Conservation (phyloP, 495 filamentous ascomycete genomes). For the Xylaria cubensis region DNA sequence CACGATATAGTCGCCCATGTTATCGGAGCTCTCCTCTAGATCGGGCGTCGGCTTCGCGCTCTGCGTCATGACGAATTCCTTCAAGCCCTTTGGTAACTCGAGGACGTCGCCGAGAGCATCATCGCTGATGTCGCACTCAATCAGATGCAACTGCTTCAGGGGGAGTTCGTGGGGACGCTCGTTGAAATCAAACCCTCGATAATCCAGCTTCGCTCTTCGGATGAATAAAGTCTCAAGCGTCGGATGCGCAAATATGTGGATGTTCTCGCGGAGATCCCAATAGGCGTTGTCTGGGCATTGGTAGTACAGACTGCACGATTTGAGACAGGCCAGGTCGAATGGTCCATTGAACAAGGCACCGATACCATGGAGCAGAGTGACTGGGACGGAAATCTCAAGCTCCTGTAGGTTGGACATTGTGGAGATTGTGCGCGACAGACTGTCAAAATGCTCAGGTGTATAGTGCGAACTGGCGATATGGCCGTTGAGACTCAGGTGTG, state of each 20-base stretch:
- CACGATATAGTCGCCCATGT: conserved; percentile 43
- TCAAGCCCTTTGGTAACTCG: conserved; percentile 37
- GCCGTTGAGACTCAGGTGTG: conserved; percentile 35
- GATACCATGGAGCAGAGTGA: conserved; percentile 38
- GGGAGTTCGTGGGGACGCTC: conserved; percentile 40
- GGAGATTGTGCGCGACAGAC: conserved; percentile 40
- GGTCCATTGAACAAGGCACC: conserved; percentile 44
- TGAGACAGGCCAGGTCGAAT: conserved; percentile 44
- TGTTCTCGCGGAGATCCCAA: conserved; percentile 47
- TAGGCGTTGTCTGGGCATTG: conserved; percentile 39
- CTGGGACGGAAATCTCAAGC: conserved; percentile 41
- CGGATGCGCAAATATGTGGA: conserved; percentile 46
- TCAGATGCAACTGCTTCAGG: conserved; percentile 38
- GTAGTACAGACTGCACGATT: conserved; percentile 41
- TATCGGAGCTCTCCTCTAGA: conserved; percentile 42
- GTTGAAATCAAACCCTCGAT: conserved; percentile 40
- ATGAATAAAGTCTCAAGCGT: conserved; percentile 43
- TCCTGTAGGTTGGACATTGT: conserved; percentile 46
- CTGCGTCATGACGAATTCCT: conserved; percentile 43
- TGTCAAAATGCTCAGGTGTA: conserved; percentile 31
- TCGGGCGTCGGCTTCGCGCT: conserved; percentile 32
- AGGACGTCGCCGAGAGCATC: conserved; percentile 46
- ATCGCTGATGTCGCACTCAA: conserved; percentile 47
- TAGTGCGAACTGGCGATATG: conserved; percentile 27
- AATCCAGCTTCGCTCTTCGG: conserved; percentile 37